Percentiles rank a stretch among this genome's conserved stretches.
phyloP scores from a whole-genome alignment of 176 grass and related monocot species.

The Paspalum vaginatum region DNA sequence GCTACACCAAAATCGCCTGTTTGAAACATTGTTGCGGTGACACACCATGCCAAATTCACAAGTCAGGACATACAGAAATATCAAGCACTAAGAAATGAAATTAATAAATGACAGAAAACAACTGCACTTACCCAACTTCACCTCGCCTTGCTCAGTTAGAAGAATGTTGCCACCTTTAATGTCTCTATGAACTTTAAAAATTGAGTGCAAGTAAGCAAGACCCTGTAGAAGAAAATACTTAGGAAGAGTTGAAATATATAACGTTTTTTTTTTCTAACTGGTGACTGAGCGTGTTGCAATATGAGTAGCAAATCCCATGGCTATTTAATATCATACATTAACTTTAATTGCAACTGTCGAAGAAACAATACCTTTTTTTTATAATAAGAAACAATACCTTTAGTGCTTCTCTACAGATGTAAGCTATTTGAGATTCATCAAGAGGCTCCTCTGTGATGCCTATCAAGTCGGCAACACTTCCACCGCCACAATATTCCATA shows the following conservation, averaged over 20 bases:
- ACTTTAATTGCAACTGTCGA: neutral
- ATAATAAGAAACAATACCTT: conserved; percentile 86
- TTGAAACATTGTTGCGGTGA: conserved; percentile 37
- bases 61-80: conserved; percentile 15
- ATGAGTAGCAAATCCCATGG: conserved; percentile 7
- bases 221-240: conserved; percentile 67
- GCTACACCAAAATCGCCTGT: conserved; percentile 99
- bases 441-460: conserved; percentile 85
- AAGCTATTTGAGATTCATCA: conserved; percentile 98
- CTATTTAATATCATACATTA: conserved; percentile 12
- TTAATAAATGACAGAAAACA: conserved; percentile 22
- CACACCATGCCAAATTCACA: conserved; percentile 32
- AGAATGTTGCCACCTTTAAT: conserved; percentile 99
- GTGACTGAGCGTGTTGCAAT: neutral
- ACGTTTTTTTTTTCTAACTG: conserved; percentile 13
- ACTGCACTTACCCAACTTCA: conserved; percentile 90
- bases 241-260: conserved; percentile 27
- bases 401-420: conserved; percentile 95
- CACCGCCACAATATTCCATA: conserved; percentile 99
- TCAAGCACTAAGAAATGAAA: conserved; percentile 38
- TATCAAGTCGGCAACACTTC: conserved; percentile 97
- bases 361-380: too few relatives aligned
- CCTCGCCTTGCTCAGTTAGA: conserved; percentile 98
- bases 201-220: conserved; percentile 97
- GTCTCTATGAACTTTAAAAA: conserved; percentile 99